A percentile compares a stretch with the other conserved stretches of the same genome.
Evolutionary conservation across 257 asterid genomes (phyloP).

Genomic region (Przewalskia tangutica): DNA sequence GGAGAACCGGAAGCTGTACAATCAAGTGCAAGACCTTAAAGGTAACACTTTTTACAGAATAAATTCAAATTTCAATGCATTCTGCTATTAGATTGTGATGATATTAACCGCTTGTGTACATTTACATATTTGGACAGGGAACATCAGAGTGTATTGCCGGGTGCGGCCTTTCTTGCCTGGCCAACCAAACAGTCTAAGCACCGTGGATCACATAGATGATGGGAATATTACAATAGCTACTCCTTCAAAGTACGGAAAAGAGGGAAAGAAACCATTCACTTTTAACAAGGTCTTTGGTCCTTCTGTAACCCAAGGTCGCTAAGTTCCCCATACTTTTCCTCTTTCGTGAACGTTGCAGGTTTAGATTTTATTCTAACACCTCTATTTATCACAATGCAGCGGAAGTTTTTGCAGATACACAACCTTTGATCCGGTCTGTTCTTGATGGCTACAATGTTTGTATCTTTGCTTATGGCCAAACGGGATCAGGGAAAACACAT

Average conservation of each 20-base stretch:
- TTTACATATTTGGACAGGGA: conserved; percentile 40
- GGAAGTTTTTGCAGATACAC: conserved; percentile 67
- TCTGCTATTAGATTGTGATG: conserved; percentile 8
- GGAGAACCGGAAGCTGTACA: conserved; percentile 80
- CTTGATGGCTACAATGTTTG: conserved; percentile 87
- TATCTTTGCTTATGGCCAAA: conserved; percentile 94
- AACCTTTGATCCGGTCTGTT: conserved; percentile 81
- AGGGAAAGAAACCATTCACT: conserved; percentile 54
- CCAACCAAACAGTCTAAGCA: conserved; percentile 30
- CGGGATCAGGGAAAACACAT: conserved; percentile 86
- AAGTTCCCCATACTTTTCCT: conserved; percentile 20
- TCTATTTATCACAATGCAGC: conserved; percentile 29
- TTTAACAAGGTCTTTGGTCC: conserved; percentile 82
- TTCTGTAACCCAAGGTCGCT: conserved; percentile 75
- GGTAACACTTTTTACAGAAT: conserved; percentile 28
- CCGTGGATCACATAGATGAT: conserved; percentile 50
- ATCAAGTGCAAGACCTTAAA: conserved; percentile 93
- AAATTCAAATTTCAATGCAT: not conserved
- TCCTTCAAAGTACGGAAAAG: conserved; percentile 60
- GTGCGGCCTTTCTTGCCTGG: conserved; percentile 67
- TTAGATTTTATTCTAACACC: not conserved
- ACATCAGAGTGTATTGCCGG: conserved; percentile 83
- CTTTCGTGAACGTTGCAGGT: not conserved
- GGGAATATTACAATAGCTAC: conserved; percentile 42
- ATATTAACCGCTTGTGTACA: not conserved